A percentile compares a stretch with the other conserved stretches of the same genome.
These are phyloP conservation scores for Medakamo hakoo DNA, from an alignment of 139 green algal genomes.

Conservation along the genomic window DNA sequence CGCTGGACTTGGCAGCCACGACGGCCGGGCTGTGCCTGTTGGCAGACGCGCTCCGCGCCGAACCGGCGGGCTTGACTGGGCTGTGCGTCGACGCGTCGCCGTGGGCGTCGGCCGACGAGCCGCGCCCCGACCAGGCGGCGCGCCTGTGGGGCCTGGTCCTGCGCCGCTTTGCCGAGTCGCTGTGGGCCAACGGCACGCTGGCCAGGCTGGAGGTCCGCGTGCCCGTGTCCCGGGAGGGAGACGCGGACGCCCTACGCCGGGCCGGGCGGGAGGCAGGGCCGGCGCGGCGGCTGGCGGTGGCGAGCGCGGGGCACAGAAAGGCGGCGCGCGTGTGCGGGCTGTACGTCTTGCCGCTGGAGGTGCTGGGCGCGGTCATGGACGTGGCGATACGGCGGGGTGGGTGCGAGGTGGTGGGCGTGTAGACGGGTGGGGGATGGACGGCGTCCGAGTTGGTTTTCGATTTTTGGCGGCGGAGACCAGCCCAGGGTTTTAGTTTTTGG, in stretches of 20 bases:
- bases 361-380: neutral
- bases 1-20: neutral
- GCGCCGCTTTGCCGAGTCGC: neutral
- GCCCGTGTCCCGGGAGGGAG: neutral
- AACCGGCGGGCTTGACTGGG: neutral
- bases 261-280: too few species aligned
- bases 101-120: neutral
- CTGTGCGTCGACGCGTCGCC: neutral
- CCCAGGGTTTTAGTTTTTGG: neutral
- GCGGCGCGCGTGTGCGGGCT: neutral
- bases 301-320: neutral
- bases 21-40: neutral
- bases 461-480: too few species aligned
- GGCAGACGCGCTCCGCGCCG: neutral
- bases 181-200: neutral
- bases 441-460: neutral
- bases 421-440: neutral
- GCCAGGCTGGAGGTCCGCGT: neutral
- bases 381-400: too few species aligned
- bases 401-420: neutral
- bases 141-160: neutral
- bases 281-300: neutral
- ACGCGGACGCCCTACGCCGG: neutral
- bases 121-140: too few species aligned
- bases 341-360: neutral